Base-by-base conservation (phyloP, 2,329 filamentous ascomycete species). In the Botrytis squamosa region DNA sequence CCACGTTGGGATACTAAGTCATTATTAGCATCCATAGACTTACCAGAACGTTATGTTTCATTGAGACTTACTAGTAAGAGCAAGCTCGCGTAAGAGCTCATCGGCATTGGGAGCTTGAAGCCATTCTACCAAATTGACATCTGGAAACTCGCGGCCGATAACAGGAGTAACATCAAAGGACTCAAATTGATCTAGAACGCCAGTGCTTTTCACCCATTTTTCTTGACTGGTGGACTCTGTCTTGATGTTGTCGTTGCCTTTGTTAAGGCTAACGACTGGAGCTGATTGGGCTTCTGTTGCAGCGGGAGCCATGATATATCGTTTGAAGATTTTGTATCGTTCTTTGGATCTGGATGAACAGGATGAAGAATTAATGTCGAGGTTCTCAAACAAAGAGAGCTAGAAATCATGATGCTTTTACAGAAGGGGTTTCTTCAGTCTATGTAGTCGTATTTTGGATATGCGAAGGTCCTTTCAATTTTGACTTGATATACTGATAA, bases 1-100 rank as follows among this genome's bases (percentile, higher is more conserved):
- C 90, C 90, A 1, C 91, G 88, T 74, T 89, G 87, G 1, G 90
- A 92, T 77, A 93, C 90, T 91, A 40, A 18, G 9, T 12, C 40
- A 25, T 59, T 40, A 33, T 66, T n/a, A 68, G 49, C 33, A 22
- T 9, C 8, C n/a, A 12, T 57, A 10, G 25, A 40, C 33, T 59
- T 6, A 22, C 29, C 4, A 22, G 4, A 33, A 20, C 0, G 5
- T 62, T 22, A 10, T 44, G 9, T 22, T 60, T 38, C 1, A 20
- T 40, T 12, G 59, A 55, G 0, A 83, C 73, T 20, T 75, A 81
- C 80, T 79, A 7, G 76, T 87, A 69, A 88, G 84, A 36, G 86
- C 86, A 16, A 88, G 81, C 73, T 88, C 86, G 14, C 83, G 82
- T 44, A 88, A 77, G 36, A 86, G 80, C n/a, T 84, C 82, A 55